Conservation (phyloP, 2,329 filamentous ascomycete species). For the Sordariomycetes sp. region DNA sequence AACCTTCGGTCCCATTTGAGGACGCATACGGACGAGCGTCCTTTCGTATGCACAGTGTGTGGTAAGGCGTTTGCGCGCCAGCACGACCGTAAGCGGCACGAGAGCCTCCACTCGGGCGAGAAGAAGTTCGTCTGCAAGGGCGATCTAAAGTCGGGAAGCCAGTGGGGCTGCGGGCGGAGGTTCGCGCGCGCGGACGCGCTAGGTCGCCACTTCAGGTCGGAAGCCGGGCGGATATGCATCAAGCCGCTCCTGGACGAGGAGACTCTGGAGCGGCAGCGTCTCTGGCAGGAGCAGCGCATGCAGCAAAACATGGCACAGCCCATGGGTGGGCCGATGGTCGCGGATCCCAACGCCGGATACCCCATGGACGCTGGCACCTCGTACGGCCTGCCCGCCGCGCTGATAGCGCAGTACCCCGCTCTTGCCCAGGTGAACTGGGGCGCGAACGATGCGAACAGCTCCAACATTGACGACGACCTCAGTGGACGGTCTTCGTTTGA, state of each 20-base stretch:
- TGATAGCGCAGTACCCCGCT: slow-evolving; percentile 86
- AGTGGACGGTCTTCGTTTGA: slow-evolving; percentile 76
- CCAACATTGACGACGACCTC: slow-evolving; percentile 65
- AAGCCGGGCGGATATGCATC: slow-evolving; percentile 92
- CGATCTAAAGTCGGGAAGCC: slow-evolving; percentile 68
- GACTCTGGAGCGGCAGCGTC: slow-evolving; percentile 67
- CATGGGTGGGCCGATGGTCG: slow-evolving; percentile 42
- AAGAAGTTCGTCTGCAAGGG: slow-evolving; percentile 98
- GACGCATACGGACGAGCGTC: slow-evolving; percentile 93
- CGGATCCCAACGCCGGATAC: slow-evolving; percentile 50
- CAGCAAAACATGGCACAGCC: slow-evolving; percentile 52
- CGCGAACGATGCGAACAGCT: slow-evolving; percentile 44
- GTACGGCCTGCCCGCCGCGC: slow-evolving; percentile 71
- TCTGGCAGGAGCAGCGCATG: slow-evolving; percentile 63
- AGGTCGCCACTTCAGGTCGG: slow-evolving; percentile 87
- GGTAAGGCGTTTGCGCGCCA: slow-evolving; percentile 96
- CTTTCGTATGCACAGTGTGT: slow-evolving; percentile 94
- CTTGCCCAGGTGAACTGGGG: slow-evolving; percentile 86
- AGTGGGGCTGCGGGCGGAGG: slow-evolving; percentile 87
- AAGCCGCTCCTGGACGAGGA: slow-evolving; percentile 96
- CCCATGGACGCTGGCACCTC: slow-evolving; percentile 44
- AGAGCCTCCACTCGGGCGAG: slow-evolving; percentile 90
- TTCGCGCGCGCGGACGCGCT: slow-evolving; percentile 94
- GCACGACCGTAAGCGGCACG: slow-evolving; percentile 93
- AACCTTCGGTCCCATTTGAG: slow-evolving; percentile 91